Percentiles rank a stretch among this genome's conserved stretches.
Conservation (phyloP, 768 basidiomycete species). For the Guyanaporus albipodus region DNA sequence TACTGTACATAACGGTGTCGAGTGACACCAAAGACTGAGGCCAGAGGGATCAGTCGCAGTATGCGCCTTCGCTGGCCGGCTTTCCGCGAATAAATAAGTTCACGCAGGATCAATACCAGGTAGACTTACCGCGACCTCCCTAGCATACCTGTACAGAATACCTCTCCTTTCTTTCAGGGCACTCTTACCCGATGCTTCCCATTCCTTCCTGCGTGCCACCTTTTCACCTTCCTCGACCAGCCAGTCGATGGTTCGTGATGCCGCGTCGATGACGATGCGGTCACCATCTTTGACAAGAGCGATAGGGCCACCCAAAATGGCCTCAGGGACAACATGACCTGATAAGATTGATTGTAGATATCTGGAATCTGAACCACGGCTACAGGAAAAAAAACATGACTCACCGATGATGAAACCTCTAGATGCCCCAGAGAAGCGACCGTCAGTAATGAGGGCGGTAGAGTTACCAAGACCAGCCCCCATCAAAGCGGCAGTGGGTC, state of each 20-base stretch:
- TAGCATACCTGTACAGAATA: constrained; percentile 73
- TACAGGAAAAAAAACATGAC: constrained; percentile 1
- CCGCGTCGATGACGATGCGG: constrained; percentile 68
- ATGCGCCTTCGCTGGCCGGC: constrained; percentile 82
- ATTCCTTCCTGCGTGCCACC: constrained; percentile 53
- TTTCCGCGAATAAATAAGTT: constrained; percentile 30
- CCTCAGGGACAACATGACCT: constrained; percentile 64
- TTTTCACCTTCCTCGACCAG: constrained; percentile 66
- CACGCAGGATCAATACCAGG: too few relatives aligned
- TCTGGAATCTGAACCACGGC: constrained; percentile 22
- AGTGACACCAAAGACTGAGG: too few relatives aligned
- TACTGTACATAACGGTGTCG: constrained; percentile 1
- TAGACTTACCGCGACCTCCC: constrained; percentile 84
- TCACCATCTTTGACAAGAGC: constrained; percentile 85
- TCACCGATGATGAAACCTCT: constrained; percentile 59
- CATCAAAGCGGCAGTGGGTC: constrained; percentile 80
- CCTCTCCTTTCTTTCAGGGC: constrained; percentile 69
- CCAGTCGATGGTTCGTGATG: constrained; percentile 65
- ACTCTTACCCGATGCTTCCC: constrained; percentile 64
- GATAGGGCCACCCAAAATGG: constrained; percentile 80
- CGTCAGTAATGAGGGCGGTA: constrained; percentile 84
- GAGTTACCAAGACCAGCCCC: constrained; percentile 78
- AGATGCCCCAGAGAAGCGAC: constrained; percentile 84
- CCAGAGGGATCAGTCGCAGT: constrained; percentile 62
- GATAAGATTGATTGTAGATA: constrained; percentile 35